These are phyloP conservation scores for Xerocomus minutiporus DNA, from an alignment of 1,284 basidiomycete species.

Conservation along the genomic window DNA sequence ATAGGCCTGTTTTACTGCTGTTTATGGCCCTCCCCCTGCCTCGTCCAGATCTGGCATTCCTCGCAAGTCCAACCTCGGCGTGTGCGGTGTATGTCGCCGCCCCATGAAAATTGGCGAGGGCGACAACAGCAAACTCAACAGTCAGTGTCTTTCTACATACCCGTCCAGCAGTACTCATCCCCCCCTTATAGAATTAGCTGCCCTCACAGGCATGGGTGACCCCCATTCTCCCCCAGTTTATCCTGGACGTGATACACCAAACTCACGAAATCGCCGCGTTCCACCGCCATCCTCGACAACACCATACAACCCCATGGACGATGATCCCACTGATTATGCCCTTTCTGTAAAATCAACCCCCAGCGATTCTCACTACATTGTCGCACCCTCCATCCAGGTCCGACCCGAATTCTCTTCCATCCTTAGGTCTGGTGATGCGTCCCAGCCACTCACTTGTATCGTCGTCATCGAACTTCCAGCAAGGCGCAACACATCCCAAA, in stretches of 20 bases:
- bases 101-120: conserved; percentile 92
- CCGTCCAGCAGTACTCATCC: conserved; percentile 4
- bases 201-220: conserved; percentile 82
- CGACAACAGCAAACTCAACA: conserved; percentile 78
- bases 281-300: conserved; percentile 26
- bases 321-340: conserved; percentile 71
- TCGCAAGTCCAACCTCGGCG: conserved; percentile 78
- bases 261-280: conserved; percentile 36
- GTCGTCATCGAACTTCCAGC: conserved; percentile 85
- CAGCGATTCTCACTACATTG: conserved; percentile 58
- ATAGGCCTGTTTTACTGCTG: conserved; percentile 91
- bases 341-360: conserved; percentile 47
- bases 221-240: conserved; percentile 50
- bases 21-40: conserved; percentile 85
- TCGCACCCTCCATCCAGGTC: conserved; percentile 85
- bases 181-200: conserved; percentile 66
- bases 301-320: conserved; percentile 62
- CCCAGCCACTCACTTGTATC: conserved; percentile 83
- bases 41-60: conserved; percentile 50
- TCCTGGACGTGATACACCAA: conserved; percentile 63
- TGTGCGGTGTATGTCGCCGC: conserved; percentile 93
- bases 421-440: conserved; percentile 65
- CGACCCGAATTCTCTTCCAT: conserved; percentile 84
- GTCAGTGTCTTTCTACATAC: conserved; percentile 46
- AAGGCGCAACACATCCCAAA: conserved; percentile 52